Conservation (phyloP, 306 rosid genomes). For the Castanea mollissima region DNA sequence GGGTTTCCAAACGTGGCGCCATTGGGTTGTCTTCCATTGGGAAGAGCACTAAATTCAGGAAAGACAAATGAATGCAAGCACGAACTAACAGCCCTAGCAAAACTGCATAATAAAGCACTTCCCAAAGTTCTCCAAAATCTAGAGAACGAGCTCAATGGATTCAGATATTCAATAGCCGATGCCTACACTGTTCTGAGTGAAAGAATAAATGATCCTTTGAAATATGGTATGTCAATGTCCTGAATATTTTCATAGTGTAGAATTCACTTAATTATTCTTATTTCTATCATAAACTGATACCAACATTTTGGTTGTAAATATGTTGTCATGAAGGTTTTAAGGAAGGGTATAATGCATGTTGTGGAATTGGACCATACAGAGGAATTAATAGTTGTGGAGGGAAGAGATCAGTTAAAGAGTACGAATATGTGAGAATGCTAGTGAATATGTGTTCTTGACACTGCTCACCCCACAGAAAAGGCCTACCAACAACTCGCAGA, state of each 20-base stretch:
- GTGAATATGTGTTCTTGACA: slow-evolving; percentile 22
- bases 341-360: slow-evolving; percentile 34
- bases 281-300: too few relatives aligned
- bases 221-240: slow-evolving; percentile 39
- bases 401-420: slow-evolving; percentile 26
- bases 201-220: slow-evolving; percentile 36
- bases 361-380: slow-evolving; percentile 47
- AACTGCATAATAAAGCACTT: slow-evolving; percentile 38
- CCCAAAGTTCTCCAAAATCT: slow-evolving; percentile 27
- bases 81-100: slow-evolving; percentile 15
- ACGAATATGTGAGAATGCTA: slow-evolving; percentile 29
- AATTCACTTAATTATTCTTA: background rate
- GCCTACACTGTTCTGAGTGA: slow-evolving; percentile 3
- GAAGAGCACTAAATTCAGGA: slow-evolving; percentile 18
- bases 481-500: slow-evolving; percentile 31
- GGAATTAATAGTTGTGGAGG: slow-evolving; percentile 51
- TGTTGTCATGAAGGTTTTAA: slow-evolving; percentile 23
- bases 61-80: slow-evolving; percentile 26
- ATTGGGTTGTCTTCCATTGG: slow-evolving; percentile 31
- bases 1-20: slow-evolving; percentile 34
- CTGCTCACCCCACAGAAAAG: slow-evolving; percentile 25
- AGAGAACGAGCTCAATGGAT: slow-evolving; percentile 36
- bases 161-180: slow-evolving; percentile 40
- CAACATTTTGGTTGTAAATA: background rate
- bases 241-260: background rate